A percentile compares a stretch with the other conserved stretches of the same genome.
Conservation (phyloP, 768 basidiomycete genomes). For the Amanita phalloides region DNA sequence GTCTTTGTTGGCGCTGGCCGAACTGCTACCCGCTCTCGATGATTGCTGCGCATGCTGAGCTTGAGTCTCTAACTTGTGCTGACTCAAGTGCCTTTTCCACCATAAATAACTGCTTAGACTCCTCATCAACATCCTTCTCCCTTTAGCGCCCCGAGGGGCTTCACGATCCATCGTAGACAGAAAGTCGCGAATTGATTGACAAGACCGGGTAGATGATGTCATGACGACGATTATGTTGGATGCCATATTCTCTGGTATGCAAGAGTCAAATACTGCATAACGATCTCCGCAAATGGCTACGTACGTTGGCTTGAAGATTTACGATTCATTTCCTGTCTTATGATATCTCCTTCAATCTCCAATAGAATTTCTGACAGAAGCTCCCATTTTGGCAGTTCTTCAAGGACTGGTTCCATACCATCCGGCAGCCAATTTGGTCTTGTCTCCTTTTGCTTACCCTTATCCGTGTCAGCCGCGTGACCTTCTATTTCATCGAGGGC, state of each 20-base stretch:
- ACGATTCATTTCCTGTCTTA: conserved; percentile 40
- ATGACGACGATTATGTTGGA: conserved; percentile 80
- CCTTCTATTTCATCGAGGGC: conserved; percentile 56
- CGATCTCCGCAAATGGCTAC: neutral
- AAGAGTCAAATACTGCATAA: neutral
- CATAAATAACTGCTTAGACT: conserved; percentile 65
- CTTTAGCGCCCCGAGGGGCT: conserved; percentile 50
- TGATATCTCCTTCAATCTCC: conserved; percentile 84
- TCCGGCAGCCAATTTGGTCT: conserved; percentile 58
- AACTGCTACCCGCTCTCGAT: conserved; percentile 11
- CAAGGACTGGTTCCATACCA: conserved; percentile 76
- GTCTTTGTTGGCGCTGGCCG: conserved; percentile 15
- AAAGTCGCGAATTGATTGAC: conserved; percentile 69
- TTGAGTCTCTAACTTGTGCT: conserved; percentile 19
- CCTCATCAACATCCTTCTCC: conserved; percentile 68
- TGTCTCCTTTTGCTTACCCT: conserved; percentile 14
- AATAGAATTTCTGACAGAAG: conserved; percentile 75
- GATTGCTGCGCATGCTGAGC: neutral
- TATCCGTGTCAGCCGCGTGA: conserved; percentile 10
- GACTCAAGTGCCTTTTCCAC: conserved; percentile 60
- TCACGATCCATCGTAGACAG: conserved; percentile 53
- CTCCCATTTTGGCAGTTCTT: conserved; percentile 94
- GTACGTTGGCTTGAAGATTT: conserved; percentile 16
- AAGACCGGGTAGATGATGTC: conserved; percentile 72
- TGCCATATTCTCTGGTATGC: conserved; percentile 29